A percentile compares a stretch with the other conserved stretches of the same genome.
These are phyloP conservation scores for Penicillium hesseltinei DNA, from an alignment of 2,329 filamentous ascomycete species.

Conservation along the genomic window DNA sequence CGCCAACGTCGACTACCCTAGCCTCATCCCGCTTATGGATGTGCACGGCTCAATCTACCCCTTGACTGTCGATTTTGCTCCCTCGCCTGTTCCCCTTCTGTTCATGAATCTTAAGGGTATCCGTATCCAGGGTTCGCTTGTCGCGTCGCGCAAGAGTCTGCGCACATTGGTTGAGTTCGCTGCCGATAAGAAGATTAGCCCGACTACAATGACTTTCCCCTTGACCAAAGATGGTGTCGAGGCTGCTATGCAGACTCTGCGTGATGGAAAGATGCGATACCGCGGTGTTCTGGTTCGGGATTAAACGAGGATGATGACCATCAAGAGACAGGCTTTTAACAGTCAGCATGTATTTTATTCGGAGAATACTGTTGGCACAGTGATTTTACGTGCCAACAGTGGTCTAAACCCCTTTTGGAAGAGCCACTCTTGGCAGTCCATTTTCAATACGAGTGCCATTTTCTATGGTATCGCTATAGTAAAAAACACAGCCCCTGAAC, in stretches of 20 bases:
- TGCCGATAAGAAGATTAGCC: constrained; percentile 59
- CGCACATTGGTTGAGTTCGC: constrained; percentile 63
- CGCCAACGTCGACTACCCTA: constrained; percentile 24
- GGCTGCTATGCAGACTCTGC: constrained; percentile 46
- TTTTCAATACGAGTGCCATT: too few species aligned
- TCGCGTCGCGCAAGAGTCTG: constrained; percentile 61
- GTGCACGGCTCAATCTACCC: constrained; percentile 26
- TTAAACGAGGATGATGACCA: neutral
- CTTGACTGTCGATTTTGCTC: constrained; percentile 24
- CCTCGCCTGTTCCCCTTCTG: constrained; percentile 21
- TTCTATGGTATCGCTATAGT: too few species aligned
- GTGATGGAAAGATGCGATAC: constrained; percentile 49
- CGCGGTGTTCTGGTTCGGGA: constrained; percentile 44
- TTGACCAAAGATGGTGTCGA: constrained; percentile 43
- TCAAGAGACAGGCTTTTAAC: constrained; percentile 20
- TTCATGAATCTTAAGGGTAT: constrained; percentile 53
- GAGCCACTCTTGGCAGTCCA: too few species aligned
- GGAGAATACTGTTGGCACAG: too few species aligned
- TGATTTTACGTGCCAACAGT: too few species aligned
- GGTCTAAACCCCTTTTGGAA: too few species aligned
- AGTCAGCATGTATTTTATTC: neutral
- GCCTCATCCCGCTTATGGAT: constrained; percentile 27
- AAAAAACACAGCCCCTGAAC: too few species aligned
- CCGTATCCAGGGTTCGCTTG: constrained; percentile 62
- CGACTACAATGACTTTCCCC: constrained; percentile 63